A percentile compares a stretch with the other conserved stretches of the same genome.
These are phyloP conservation scores for Byssochlamys sp. DNA, from an alignment of 2,329 filamentous ascomycete genomes.

Conservation along the genomic window DNA sequence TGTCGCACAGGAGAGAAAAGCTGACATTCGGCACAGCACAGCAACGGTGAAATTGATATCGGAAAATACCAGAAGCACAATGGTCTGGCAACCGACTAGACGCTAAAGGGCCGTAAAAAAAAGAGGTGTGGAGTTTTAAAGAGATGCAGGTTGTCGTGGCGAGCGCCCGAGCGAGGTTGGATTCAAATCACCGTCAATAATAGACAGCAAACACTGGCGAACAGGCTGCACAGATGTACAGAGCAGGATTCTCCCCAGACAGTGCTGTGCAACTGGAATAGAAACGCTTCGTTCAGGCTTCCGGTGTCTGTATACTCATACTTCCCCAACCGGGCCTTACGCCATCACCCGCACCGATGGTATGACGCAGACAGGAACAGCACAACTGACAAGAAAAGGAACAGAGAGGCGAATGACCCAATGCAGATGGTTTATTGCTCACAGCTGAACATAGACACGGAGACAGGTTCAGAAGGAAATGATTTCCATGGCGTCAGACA, in stretches of 20 bases:
- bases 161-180: neutral
- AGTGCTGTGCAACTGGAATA: neutral
- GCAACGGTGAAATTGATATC: neutral
- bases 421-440: neutral
- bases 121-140: neutral
- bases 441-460: neutral
- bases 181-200: neutral
- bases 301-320: neutral
- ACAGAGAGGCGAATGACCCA: neutral
- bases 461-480: neutral
- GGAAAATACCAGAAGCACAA: neutral
- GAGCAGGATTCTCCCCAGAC: neutral
- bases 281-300: neutral
- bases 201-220: neutral
- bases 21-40: neutral
- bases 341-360: neutral
- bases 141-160: conserved; percentile 3
- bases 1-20: neutral
- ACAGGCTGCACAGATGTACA: neutral
- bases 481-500: neutral
- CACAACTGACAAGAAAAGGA: neutral
- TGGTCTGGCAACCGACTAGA: neutral
- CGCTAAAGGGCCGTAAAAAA: neutral
- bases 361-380: neutral
- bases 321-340: neutral